Conservation (phyloP, 2,329 filamentous ascomycete genomes). For the Leptographium procerum region DNA sequence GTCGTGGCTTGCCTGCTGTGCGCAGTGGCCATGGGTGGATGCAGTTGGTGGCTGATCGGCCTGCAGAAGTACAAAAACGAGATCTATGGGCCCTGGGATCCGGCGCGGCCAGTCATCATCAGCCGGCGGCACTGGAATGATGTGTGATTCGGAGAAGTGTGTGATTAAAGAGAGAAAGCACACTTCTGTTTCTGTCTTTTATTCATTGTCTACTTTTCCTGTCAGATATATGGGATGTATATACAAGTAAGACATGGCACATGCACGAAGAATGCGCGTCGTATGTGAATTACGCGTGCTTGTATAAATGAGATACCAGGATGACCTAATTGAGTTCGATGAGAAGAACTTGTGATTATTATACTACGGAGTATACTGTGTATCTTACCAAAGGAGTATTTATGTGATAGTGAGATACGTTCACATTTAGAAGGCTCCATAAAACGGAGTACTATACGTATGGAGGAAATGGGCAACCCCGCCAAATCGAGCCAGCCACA, state of each 20-base stretch:
- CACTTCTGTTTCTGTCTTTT: too few species aligned
- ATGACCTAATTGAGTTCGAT: too few species aligned
- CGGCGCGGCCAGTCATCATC: conserved; percentile 77
- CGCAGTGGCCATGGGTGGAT: conserved; percentile 75
- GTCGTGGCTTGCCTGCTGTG: conserved; percentile 65
- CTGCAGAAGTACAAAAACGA: conserved; percentile 99
- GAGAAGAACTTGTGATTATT: too few species aligned
- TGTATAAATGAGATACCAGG: neutral
- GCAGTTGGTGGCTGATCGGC: conserved; percentile 96
- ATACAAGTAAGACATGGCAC: neutral
- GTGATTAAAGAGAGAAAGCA: too few species aligned
- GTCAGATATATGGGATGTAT: too few species aligned
- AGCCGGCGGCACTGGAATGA: conserved; percentile 48
- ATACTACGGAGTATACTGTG: too few species aligned
- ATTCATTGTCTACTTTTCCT: neutral
- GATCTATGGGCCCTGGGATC: conserved; percentile 96
- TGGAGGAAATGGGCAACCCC: neutral
- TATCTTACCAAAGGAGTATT: too few species aligned
- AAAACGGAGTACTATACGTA: too few species aligned
- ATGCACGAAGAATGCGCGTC: neutral
- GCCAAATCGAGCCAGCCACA: neutral
- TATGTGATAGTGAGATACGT: too few species aligned
- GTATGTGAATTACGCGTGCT: neutral
- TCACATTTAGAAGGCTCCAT: too few species aligned
- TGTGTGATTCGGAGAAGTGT: conserved; percentile 1